Evolutionary conservation across 2,329 filamentous ascomycete species (phyloP).

Genomic region (Microthyrium microscopicum): DNA sequence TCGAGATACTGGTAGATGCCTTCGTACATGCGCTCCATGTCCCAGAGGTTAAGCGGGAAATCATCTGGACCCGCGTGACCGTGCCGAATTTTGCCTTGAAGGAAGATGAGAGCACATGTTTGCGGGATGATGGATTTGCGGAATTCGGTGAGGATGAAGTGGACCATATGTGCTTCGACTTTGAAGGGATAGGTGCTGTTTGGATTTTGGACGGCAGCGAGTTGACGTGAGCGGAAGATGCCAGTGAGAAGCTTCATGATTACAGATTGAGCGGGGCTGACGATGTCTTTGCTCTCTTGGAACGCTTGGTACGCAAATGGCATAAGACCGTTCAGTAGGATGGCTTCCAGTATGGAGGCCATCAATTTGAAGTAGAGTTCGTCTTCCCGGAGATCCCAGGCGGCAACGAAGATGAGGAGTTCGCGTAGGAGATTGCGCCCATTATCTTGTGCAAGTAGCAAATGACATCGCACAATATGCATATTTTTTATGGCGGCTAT

Average conservation of each 20-base stretch:
- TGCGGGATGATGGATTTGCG: conserved; percentile 84
- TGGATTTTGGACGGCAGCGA: conserved; percentile 17
- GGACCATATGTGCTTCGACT: conserved; percentile 51
- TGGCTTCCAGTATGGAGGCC: conserved; percentile 85
- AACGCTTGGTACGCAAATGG: conserved; percentile 87
- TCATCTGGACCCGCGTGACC: conserved; percentile 62
- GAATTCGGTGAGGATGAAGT: conserved; percentile 87
- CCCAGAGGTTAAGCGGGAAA: conserved; percentile 90
- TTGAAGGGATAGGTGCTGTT: conserved; percentile 21
- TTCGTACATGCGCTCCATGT: conserved; percentile 93
- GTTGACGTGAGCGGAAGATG: conserved; percentile 55
- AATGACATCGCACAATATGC: conserved; percentile 77
- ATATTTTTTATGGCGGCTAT: conserved; percentile 48
- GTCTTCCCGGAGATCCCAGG: conserved; percentile 88
- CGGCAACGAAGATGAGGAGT: conserved; percentile 86
- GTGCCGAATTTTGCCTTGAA: conserved; percentile 77
- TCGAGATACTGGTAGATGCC: conserved; percentile 88
- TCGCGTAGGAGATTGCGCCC: conserved; percentile 80
- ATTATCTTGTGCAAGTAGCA: conserved; percentile 77
- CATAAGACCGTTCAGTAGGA: conserved; percentile 75
- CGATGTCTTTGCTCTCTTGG: conserved; percentile 85
- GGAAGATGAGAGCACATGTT: conserved; percentile 82
- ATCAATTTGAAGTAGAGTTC: conserved; percentile 95
- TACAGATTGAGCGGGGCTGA: conserved; percentile 86
- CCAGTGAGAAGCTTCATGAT: conserved; percentile 81